Base-by-base conservation (phyloP, 108 stramenopile species). In the Pseudonitzschia pungens region DNA sequence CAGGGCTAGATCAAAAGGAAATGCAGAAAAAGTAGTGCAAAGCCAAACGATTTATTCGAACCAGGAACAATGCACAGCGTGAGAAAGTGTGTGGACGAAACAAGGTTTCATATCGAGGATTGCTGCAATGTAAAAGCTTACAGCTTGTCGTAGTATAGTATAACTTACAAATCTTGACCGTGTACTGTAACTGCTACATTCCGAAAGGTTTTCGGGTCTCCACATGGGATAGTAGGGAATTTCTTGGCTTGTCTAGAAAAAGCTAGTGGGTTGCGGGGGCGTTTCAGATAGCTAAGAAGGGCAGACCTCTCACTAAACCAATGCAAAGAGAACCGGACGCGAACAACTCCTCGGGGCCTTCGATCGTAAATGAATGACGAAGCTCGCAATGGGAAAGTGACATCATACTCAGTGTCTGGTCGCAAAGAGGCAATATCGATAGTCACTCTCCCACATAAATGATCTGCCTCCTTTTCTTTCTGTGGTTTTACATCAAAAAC, bases 161-260 rank as follows among this genome's bases (percentile, higher is more conserved):
- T 48, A 14, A 48, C 45, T 48, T 48, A 48, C 45, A 87, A 78
- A 66, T 87, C 81, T 59, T 72, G 56, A 27, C 87, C 87, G 54
- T 87, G 79, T 9, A 83, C 73, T 53, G 87, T 87, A 16, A 85
- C 68, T 6, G 87, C 87, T 10, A 87, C 75, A 60, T 86, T 86
- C 11, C 86, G 76, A 57, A 86, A 86, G 6, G 86, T 81, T 73
- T 82, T 86, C 12, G 86, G 82, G 36, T 86, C 86, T 16, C 78
- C 86, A 71, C 86, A 86, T 0, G 82, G 86, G 62, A 86, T 81
- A 1, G 81, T 80, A 11, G 81, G 81, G 45, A 68, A 56, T 45
- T 81, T 77, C 53, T 81, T 77, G 54, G 71, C 75, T 51, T 81
- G 73, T 33, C 68, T 53, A 5, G 80, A 81, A 45, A 81, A 81